Percentiles rank a stretch among this genome's conserved stretches.
phyloP scores from a whole-genome alignment of 495 filamentous ascomycete species.

The Arthonia radiata region DNA sequence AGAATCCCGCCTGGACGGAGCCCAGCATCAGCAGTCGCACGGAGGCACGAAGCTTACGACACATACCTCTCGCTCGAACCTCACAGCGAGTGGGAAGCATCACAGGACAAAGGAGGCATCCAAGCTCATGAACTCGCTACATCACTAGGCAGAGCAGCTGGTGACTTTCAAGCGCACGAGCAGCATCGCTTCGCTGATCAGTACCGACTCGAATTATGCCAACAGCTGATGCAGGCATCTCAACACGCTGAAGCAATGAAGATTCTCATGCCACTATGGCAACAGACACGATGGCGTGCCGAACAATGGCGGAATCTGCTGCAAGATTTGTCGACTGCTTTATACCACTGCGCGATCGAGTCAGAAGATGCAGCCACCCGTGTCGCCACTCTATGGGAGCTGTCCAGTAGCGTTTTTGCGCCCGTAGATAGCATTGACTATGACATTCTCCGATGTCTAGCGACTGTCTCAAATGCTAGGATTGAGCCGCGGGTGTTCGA shows the following conservation, averaged over 20 bases:
- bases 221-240: slow-evolving; percentile 34
- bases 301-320: slow-evolving; percentile 66
- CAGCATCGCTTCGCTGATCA: slow-evolving; percentile 43
- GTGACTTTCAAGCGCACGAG: slow-evolving; percentile 36
- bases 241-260: slow-evolving; percentile 41
- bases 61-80: slow-evolving; percentile 65
- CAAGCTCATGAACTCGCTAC: slow-evolving; percentile 37
- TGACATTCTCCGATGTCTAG: too few relatives aligned
- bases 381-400: slow-evolving; percentile 63
- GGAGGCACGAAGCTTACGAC: slow-evolving; percentile 49
- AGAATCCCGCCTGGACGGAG: slow-evolving; percentile 37
- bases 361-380: slow-evolving; percentile 37
- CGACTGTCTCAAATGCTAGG: too few relatives aligned
- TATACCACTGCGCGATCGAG: slow-evolving; percentile 46
- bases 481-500: too few relatives aligned
- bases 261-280: slow-evolving; percentile 47
- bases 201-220: slow-evolving; percentile 41
- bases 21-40: slow-evolving; percentile 40
- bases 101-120: slow-evolving; percentile 22
- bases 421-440: not conserved
- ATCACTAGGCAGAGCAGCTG: slow-evolving; percentile 31
- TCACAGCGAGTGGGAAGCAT: slow-evolving; percentile 35
- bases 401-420: slow-evolving; percentile 26
- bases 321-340: slow-evolving; percentile 43
- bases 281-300: slow-evolving; percentile 41